These are phyloP conservation scores for Nemania serpens DNA, from an alignment of 2,329 filamentous ascomycete species.

Conservation along the genomic window DNA sequence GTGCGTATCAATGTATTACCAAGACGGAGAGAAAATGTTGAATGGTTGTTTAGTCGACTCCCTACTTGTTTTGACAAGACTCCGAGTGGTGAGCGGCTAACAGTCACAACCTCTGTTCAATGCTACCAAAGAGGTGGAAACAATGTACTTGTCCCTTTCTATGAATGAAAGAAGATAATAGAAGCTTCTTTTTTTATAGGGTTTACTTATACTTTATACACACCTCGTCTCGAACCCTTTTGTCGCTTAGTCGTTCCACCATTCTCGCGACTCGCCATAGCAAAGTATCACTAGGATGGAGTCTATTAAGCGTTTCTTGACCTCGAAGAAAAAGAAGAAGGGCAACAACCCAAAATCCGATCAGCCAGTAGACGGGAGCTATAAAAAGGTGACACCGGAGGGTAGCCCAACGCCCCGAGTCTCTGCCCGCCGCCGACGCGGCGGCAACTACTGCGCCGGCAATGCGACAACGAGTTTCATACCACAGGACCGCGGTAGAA, in stretches of 20 bases:
- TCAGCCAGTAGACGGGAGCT: slow-evolving; percentile 10
- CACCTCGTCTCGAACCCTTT: not conserved
- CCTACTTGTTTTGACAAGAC: too few relatives aligned
- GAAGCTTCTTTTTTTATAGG: not conserved
- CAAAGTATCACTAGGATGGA: slow-evolving; percentile 22
- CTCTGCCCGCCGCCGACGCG: too few relatives aligned
- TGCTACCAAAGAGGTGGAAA: not conserved
- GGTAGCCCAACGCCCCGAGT: not conserved
- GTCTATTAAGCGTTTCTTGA: slow-evolving; percentile 21
- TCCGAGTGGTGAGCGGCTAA: too few relatives aligned
- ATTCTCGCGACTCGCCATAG: not conserved
- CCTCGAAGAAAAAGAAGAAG: slow-evolving; percentile 12
- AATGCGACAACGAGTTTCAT: slow-evolving; percentile 19
- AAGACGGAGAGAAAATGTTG: too few relatives aligned
- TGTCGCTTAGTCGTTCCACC: not conserved
- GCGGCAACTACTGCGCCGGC: not conserved
- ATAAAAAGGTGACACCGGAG: slow-evolving; percentile 1
- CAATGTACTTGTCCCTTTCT: not conserved
- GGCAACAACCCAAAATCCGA: not conserved
- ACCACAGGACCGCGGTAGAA: slow-evolving; percentile 25
- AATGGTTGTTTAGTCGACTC: too few relatives aligned
- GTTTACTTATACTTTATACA: not conserved
- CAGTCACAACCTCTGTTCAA: not conserved
- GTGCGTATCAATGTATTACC: too few relatives aligned
- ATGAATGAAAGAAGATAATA: not conserved